A percentile compares a stretch with the other conserved stretches of the same genome.
phyloP scores from a whole-genome alignment of 2,329 filamentous ascomycete genomes.

The Neopestalotiopsis sp. region DNA sequence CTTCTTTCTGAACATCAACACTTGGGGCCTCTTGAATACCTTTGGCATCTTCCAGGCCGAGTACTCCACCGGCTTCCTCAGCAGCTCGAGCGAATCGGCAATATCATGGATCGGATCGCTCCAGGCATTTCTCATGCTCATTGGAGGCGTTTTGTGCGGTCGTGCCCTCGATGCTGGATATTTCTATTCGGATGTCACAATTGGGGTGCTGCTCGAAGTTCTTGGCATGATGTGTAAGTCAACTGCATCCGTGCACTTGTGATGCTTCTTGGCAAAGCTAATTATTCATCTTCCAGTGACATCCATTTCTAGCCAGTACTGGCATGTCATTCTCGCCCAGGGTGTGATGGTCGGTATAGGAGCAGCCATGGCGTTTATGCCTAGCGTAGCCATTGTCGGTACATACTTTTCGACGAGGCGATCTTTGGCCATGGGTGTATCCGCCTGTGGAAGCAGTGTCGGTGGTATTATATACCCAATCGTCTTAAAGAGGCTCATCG shows the following conservation, averaged over 20 bases:
- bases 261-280: neutral
- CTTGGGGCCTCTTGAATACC: neutral
- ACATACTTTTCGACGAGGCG: constrained; percentile 38
- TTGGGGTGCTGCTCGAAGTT: constrained; percentile 44
- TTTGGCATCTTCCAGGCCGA: constrained; percentile 13
- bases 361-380: constrained; percentile 27
- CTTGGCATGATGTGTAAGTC: constrained; percentile 50
- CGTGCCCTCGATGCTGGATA: constrained; percentile 60
- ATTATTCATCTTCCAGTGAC: constrained; percentile 40
- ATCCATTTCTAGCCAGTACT: constrained; percentile 53
- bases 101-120: constrained; percentile 60
- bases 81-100: neutral
- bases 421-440: constrained; percentile 39
- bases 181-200: constrained; percentile 43
- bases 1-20: constrained; percentile 4
- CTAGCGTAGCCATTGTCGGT: constrained; percentile 33
- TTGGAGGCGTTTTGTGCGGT: constrained; percentile 55
- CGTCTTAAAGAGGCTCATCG: constrained; percentile 46
- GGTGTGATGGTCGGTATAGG: constrained; percentile 54
- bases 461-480: constrained; percentile 48
- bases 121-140: constrained; percentile 57
- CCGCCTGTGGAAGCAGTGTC: constrained; percentile 35
- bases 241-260: neutral
- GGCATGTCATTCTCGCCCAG: constrained; percentile 58
- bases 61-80: neutral